Conservation (phyloP, 495 filamentous ascomycete genomes). For the Penicillium macrosclerotiorum region DNA sequence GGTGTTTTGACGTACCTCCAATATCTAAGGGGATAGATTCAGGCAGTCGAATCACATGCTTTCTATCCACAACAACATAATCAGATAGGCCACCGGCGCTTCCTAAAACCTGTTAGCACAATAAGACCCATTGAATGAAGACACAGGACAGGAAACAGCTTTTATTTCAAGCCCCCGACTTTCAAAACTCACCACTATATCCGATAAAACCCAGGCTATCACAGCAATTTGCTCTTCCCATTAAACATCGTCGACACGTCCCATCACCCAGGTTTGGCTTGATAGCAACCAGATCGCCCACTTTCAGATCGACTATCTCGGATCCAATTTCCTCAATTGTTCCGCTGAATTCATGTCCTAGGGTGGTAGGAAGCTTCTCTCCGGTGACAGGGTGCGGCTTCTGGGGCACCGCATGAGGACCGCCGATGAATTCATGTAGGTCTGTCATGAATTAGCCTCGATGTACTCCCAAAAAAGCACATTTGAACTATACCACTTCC, state of each 20-base stretch:
- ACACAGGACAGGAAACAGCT: too few relatives aligned
- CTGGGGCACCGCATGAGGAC: constrained; percentile 55
- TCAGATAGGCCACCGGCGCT: constrained; percentile 54
- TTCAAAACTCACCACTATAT: constrained; percentile 45
- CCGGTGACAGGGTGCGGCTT: constrained; percentile 58
- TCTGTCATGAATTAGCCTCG: constrained; percentile 30
- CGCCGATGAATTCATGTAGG: constrained; percentile 59
- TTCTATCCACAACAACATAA: constrained; percentile 46
- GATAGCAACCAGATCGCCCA: constrained; percentile 56
- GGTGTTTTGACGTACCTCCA: constrained; percentile 27
- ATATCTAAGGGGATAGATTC: constrained; percentile 26
- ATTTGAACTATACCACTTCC: constrained; percentile 27
- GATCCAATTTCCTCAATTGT: constrained; percentile 57
- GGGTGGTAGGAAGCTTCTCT: constrained; percentile 52
- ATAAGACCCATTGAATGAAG: neutral
- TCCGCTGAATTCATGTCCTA: constrained; percentile 65
- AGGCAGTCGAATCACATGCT: constrained; percentile 22
- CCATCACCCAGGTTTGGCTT: constrained; percentile 61
- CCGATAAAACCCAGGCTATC: constrained; percentile 60
- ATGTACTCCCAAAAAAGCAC: neutral
- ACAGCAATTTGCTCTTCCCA: constrained; percentile 55
- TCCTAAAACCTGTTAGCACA: constrained; percentile 12
- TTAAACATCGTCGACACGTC: constrained; percentile 50
- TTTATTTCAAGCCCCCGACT: too few relatives aligned
- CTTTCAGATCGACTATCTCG: constrained; percentile 46